A percentile compares a stretch with the other conserved stretches of the same genome.
These are phyloP conservation scores for Metroxylon sagu DNA, from an alignment of 176 grass and related monocot species.

Conservation along the genomic window DNA sequence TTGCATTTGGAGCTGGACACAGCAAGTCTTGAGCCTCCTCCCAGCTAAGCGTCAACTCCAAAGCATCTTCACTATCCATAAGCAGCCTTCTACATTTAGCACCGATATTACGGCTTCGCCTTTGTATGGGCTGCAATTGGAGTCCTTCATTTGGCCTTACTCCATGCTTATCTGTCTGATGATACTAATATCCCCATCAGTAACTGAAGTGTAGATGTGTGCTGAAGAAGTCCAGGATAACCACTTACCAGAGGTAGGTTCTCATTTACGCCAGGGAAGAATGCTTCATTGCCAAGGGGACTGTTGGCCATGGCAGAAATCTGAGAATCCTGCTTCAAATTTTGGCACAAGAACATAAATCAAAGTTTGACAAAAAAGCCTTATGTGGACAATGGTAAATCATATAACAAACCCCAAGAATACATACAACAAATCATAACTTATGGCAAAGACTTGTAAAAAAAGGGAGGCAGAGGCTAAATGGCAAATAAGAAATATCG, in stretches of 20 bases:
- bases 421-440: too few relatives aligned
- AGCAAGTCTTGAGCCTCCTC: conserved; percentile 94
- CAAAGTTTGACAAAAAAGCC: neutral
- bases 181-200: conserved; percentile 64
- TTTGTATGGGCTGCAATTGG: conserved; percentile 56
- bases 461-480: too few relatives aligned
- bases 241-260: conserved; percentile 67
- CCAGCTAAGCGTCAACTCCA: conserved; percentile 90
- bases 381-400: too few relatives aligned
- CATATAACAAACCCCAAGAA: too few relatives aligned
- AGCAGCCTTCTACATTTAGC: conserved; percentile 72
- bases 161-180: conserved; percentile 59
- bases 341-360: conserved; percentile 18
- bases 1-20: conserved; percentile 72
- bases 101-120: conserved; percentile 82
- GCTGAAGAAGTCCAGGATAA: conserved; percentile 78
- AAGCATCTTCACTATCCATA: conserved; percentile 82
- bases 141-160: conserved; percentile 49
- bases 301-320: conserved; percentile 97
- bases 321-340: conserved; percentile 72
- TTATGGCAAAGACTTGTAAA: too few relatives aligned
- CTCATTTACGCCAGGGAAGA: conserved; percentile 61
- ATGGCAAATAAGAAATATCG: too few relatives aligned
- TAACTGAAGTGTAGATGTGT: conserved; percentile 48
- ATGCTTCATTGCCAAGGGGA: conserved; percentile 55